These are phyloP conservation scores for Moringa oleifera DNA, from an alignment of 345 rosid species.

Conservation along the genomic window DNA sequence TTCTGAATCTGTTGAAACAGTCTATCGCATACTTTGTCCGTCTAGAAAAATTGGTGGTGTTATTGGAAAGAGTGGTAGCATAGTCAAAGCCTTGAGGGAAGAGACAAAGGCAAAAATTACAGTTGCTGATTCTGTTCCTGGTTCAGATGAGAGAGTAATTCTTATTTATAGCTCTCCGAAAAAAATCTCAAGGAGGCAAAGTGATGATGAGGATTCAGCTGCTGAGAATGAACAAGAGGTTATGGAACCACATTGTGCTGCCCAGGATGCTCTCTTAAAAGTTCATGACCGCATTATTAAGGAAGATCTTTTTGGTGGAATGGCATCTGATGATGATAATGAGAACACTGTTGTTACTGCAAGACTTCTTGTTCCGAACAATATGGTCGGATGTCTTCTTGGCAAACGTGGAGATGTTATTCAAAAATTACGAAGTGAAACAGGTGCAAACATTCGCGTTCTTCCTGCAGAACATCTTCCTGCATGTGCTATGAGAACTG, in stretches of 20 bases:
- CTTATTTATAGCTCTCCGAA: constrained; percentile 40
- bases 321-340: constrained; percentile 33
- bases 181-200: constrained; percentile 18
- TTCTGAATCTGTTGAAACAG: constrained; percentile 40
- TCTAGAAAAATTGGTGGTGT: constrained; percentile 53
- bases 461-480: constrained; percentile 51
- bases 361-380: constrained; percentile 51
- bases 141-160: constrained; percentile 59
- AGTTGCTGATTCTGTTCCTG: constrained; percentile 45
- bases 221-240: constrained; percentile 21
- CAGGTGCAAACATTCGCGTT: constrained; percentile 50
- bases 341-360: constrained; percentile 29
- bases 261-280: constrained; percentile 58
- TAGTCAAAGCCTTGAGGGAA: constrained; percentile 43
- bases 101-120: constrained; percentile 51
- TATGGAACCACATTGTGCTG: constrained; percentile 44
- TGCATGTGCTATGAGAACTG: constrained; percentile 44
- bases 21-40: constrained; percentile 54
- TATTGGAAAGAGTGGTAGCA: constrained; percentile 55
- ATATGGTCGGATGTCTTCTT: constrained; percentile 53
- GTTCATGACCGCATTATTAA: constrained; percentile 47
- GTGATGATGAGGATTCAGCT: constrained; percentile 21
- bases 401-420: constrained; percentile 58
- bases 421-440: constrained; percentile 48
- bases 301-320: constrained; percentile 45